Evolutionary conservation across 768 basidiomycete genomes (phyloP), one percentile per base, ranked within the genome.

Genomic region (Termitomyces sp.): DNA sequence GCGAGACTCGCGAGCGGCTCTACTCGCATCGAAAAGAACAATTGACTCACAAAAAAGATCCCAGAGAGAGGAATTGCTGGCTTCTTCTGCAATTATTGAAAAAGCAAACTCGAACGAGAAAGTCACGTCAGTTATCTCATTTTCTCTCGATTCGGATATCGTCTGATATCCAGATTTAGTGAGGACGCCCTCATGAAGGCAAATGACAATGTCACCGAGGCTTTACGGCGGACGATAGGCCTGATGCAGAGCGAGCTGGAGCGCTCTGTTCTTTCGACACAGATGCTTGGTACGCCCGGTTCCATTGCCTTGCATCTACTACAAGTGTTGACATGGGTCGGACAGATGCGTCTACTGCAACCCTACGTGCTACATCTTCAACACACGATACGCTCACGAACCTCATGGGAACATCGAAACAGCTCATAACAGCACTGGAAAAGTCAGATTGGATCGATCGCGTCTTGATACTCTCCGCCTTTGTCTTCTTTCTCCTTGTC

Each of bases 191-290:
- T 99, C 13, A 94, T 95, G 89, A 87, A 87, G 64, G 88, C 93
- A n/a, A 93, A 88, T 58, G 83, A 90, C 63, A 84, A 95, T 63
- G 92, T 99, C 11, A 98, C 96, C 1, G 89, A 91, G 22, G 86
- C 92, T 4, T 78, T 98, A 9, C 86, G 92, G 51, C 84, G 95
- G 39, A 98, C 96, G 4, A 83, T 94, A 40, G 80, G 77, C 13
- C 76, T 94, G 4, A 93, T 99, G 92, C 93, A 96, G 74, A 85
- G 84, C 44, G 97, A 98, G 69, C 86, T 99, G 2, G 92, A 98
- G 68, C 85, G 87, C 24, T 95, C 92, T 0, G 92, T 96, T 7
- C 80, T 96, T 53, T 86, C 92, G 3, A 81, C 81, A 6, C 95
- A 99, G 70, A 85, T 96, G 71, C 84, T 98, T 40, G 91, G 93